Percentiles rank a stretch among this genome's conserved stretches.
Evolutionary conservation across 2,329 filamentous ascomycete genomes (phyloP).

Genomic region (Hypoxylon sp.): DNA sequence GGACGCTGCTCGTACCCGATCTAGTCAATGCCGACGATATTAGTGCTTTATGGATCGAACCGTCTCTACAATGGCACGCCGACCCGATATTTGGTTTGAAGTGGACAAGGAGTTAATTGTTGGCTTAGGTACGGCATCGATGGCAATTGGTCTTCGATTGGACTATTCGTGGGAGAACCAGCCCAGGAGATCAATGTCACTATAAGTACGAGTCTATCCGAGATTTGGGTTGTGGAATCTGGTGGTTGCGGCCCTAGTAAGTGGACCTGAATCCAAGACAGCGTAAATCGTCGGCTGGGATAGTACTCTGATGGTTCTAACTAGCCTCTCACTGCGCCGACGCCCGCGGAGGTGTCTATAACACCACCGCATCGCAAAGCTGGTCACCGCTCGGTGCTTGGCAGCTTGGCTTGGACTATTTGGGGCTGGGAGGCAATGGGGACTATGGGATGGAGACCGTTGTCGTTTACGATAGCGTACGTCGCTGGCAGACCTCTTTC

Average conservation of each 20-base stretch:
- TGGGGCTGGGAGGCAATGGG: slow-evolving; percentile 72
- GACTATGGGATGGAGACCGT: slow-evolving; percentile 71
- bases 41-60: slow-evolving; percentile 51
- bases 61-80: slow-evolving; percentile 52
- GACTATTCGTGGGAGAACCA: slow-evolving; percentile 64
- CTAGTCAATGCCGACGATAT: slow-evolving; percentile 46
- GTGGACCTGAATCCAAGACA: slow-evolving; percentile 42
- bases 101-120: slow-evolving; percentile 43
- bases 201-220: slow-evolving; percentile 76
- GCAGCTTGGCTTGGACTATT: slow-evolving; percentile 69
- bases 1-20: slow-evolving; percentile 47
- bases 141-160: slow-evolving; percentile 79
- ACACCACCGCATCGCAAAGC: slow-evolving; percentile 64
- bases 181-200: slow-evolving; percentile 67
- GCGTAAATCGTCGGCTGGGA: background rate
- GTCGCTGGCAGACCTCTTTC: slow-evolving; percentile 57
- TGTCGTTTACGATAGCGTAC: slow-evolving; percentile 57
- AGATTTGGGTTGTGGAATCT: slow-evolving; percentile 76
- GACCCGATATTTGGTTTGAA: slow-evolving; percentile 14
- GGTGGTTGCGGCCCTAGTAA: slow-evolving; percentile 67
- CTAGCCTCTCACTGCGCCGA: slow-evolving; percentile 65
- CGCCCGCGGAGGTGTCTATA: slow-evolving; percentile 71
- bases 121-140: slow-evolving; percentile 59
- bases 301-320: slow-evolving; percentile 33
- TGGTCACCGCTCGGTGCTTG: slow-evolving; percentile 72